Evolutionary conservation across 2,329 filamentous ascomycete species (phyloP).

Genomic region (Pestalotiopsis sp.): DNA sequence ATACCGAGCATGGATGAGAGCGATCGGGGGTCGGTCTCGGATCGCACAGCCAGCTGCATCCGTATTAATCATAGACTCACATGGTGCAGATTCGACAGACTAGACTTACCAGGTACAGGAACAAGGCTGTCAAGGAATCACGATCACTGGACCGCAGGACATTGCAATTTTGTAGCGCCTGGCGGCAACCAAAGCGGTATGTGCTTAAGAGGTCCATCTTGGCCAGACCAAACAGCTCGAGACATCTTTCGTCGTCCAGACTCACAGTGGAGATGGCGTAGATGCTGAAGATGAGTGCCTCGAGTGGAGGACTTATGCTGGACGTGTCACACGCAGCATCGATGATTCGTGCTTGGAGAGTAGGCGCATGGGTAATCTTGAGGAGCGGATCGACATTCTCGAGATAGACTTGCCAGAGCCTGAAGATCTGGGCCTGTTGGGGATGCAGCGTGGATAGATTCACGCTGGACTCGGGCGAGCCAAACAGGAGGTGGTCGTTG

Average conservation of each 20-base stretch:
- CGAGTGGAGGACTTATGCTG: constrained; percentile 40
- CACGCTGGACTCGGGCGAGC: constrained; percentile 38
- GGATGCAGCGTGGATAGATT: constrained; percentile 55
- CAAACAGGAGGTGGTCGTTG: constrained; percentile 58
- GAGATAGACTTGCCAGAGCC: constrained; percentile 59
- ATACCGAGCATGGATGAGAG: constrained; percentile 54
- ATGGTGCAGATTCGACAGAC: not conserved
- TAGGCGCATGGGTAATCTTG: constrained; percentile 61
- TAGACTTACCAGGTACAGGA: constrained; percentile 54
- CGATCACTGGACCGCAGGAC: constrained; percentile 52
- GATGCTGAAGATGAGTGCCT: constrained; percentile 60
- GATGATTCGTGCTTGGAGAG: constrained; percentile 52
- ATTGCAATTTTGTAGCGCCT: constrained; percentile 53
- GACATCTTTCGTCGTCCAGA: constrained; percentile 44
- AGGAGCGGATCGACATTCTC: constrained; percentile 60
- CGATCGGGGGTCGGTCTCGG: constrained; percentile 47
- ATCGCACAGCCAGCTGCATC: constrained; percentile 47
- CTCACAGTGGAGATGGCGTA: constrained; percentile 46
- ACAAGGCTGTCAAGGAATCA: constrained; percentile 57
- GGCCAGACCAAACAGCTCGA: constrained; percentile 37
- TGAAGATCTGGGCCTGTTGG: constrained; percentile 43
- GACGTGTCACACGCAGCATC: constrained; percentile 45
- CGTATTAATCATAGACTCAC: not conserved
- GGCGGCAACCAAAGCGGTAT: constrained; percentile 51
- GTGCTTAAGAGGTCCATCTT: constrained; percentile 41